Evolutionary conservation across 148 eudicot genomes (phyloP).

Genomic region (Rhododendron griersonianum): DNA sequence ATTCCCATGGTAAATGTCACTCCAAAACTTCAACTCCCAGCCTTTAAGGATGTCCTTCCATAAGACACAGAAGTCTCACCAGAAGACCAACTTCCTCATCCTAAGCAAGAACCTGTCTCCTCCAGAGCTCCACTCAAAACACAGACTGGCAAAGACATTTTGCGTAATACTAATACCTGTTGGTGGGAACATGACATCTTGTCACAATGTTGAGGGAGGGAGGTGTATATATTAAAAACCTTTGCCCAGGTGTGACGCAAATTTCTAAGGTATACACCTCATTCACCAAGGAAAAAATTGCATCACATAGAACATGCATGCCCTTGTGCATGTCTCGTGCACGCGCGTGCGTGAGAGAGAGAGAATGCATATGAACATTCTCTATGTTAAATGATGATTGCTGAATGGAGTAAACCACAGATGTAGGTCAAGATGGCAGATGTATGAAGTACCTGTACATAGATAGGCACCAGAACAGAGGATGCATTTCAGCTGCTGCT

Average conservation of each 20-base stretch:
- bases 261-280: not conserved
- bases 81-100: not conserved
- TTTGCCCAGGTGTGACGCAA: not conserved
- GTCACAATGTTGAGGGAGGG: not conserved
- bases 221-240: not conserved
- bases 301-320: not conserved
- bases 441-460: constrained; percentile 34
- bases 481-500: constrained; percentile 30
- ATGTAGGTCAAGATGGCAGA: not conserved
- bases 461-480: constrained; percentile 11
- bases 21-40: not conserved
- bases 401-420: constrained; percentile 1
- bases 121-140: not conserved
- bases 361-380: not conserved
- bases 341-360: not conserved
- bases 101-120: not conserved
- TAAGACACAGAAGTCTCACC: not conserved
- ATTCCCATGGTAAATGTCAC: not conserved
- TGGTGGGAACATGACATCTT: not conserved
- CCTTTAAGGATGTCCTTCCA: not conserved
- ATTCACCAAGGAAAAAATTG: not conserved
- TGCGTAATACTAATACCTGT: not conserved
- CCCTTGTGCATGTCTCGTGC: not conserved
- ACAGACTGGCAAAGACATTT: not conserved
- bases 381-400: not conserved